Evolutionary conservation across 176 grass and related monocot genomes (phyloP), one percentile per base, ranked within the genome.

Genomic region (Oryza meridionalis): DNA sequence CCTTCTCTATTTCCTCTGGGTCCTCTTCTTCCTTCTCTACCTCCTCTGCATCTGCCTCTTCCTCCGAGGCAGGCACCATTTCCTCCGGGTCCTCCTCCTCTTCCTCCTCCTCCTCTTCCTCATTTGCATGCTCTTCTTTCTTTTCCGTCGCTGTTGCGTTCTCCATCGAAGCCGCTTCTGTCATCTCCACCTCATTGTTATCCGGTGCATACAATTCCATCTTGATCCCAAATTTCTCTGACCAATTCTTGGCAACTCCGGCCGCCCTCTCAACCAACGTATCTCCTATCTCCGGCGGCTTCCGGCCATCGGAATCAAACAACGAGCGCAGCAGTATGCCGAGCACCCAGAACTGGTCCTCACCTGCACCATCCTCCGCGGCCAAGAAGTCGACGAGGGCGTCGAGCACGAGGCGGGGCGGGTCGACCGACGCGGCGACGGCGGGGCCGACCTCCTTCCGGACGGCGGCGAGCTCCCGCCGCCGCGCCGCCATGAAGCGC

Each of bases 351-450:
- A 70, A 88, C 19, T 86, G 80, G 33, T 92, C 86, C 35, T 74
- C 75, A 6, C 88, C 65, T 13, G 81, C 62, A 37, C 81, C 88
- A 0, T 61, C 77, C 0, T 71, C 70, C 25, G 53, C 58, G 16
- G 53, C 73, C 47, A 97, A 53, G 69, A 87, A 97, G 67, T 97
- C 90, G 49, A 76, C 77, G 59, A 91, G 65, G 42, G 85, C 83
- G 35, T 97, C 92, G 15, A 97, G 82, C n/a, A 92, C 90, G 14
- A 94, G 80, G 53, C 92, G 83, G 16, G 94, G 80, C 22, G 90
- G 92, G 13, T 97, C 92, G 51, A 97, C 77, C 0, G 94, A 79
- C 2, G 68, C 73, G 17, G 81, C 88, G 26, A 97, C 77, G 11
- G 94, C 90, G 26, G 80, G 79, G 19, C 53, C 63, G 16, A 88